phyloP scores from a whole-genome alignment of 192 early-diverging fungal species.

The Paraglomus brasilianum region DNA sequence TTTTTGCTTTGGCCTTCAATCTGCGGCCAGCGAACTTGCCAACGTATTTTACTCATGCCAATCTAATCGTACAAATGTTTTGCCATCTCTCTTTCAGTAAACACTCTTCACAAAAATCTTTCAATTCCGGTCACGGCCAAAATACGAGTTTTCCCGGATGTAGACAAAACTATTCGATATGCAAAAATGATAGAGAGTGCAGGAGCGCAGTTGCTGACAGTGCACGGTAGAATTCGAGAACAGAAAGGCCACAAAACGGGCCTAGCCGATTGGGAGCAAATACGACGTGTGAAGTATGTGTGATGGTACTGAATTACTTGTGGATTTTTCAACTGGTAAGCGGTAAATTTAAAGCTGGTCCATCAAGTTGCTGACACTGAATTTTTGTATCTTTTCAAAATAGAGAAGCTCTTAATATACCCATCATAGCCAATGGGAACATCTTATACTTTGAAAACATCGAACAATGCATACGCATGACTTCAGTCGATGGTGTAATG shows the following conservation, averaged over 20 bases:
- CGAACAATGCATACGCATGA: conserved; percentile 75
- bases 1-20: no score
- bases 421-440: conserved; percentile 98
- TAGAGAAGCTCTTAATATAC: conserved; percentile 54
- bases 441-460: conserved; percentile 92
- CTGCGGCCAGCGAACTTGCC: no score
- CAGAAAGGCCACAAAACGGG: conserved; percentile 97
- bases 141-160: conserved; percentile 87
- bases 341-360: no score
- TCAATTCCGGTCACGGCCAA: conserved; percentile 93
- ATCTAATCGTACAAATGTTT: no score
- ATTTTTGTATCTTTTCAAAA: no score
- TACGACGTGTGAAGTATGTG: conserved; percentile 78
- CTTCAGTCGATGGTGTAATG: conserved; percentile 94
- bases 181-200: conserved; percentile 95
- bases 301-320: no score
- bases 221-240: conserved; percentile 93
- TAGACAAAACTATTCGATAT: conserved; percentile 88
- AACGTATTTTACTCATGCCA: no score
- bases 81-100: conserved; percentile 59
- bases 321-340: no score
- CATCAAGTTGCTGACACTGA: no score
- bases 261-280: conserved; percentile 94
- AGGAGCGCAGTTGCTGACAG: conserved; percentile 88
- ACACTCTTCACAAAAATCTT: conserved; percentile 76